Evolutionary conservation across 2,329 filamentous ascomycete species (phyloP).

Genomic region (Penicillium verrucosum): DNA sequence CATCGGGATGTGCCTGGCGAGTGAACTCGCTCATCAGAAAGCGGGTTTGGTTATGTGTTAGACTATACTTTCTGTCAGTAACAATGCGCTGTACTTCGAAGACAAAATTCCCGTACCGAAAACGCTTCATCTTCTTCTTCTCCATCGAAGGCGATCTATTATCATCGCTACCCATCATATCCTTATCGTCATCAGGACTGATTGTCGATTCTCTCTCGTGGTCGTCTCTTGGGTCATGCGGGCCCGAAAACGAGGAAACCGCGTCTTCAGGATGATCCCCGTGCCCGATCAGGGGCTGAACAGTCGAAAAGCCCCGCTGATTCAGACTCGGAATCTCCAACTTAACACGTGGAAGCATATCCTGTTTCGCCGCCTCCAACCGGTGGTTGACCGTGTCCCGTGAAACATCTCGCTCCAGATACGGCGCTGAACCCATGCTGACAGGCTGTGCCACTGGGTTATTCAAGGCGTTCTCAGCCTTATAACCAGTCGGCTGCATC

Average conservation of each 20-base stretch:
- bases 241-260: slow-evolving; percentile 9
- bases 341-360: slow-evolving; percentile 24
- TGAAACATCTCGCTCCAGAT: slow-evolving; percentile 20
- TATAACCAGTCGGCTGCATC: slow-evolving; percentile 27
- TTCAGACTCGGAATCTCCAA: slow-evolving; percentile 27
- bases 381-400: slow-evolving; percentile 15
- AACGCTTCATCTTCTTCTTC: slow-evolving; percentile 46
- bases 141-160: slow-evolving; percentile 30
- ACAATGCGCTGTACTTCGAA: not conserved
- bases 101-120: slow-evolving; percentile 31
- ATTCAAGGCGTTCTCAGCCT: slow-evolving; percentile 31
- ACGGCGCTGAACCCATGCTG: slow-evolving; percentile 12
- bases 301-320: slow-evolving; percentile 16
- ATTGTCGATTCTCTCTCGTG: slow-evolving; percentile 21
- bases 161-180: slow-evolving; percentile 28
- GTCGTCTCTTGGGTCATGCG: slow-evolving; percentile 15
- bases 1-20: slow-evolving; percentile 90
- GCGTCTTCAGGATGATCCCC: slow-evolving; percentile 14
- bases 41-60: slow-evolving; percentile 95
- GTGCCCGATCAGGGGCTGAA: slow-evolving; percentile 16
- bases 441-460: slow-evolving; percentile 9
- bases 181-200: slow-evolving; percentile 31
- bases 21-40: slow-evolving; percentile 97
- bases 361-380: slow-evolving; percentile 15
- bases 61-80: slow-evolving; percentile 49